phyloP scores from a whole-genome alignment of 257 asterid species.

The Misopates orontium region DNA sequence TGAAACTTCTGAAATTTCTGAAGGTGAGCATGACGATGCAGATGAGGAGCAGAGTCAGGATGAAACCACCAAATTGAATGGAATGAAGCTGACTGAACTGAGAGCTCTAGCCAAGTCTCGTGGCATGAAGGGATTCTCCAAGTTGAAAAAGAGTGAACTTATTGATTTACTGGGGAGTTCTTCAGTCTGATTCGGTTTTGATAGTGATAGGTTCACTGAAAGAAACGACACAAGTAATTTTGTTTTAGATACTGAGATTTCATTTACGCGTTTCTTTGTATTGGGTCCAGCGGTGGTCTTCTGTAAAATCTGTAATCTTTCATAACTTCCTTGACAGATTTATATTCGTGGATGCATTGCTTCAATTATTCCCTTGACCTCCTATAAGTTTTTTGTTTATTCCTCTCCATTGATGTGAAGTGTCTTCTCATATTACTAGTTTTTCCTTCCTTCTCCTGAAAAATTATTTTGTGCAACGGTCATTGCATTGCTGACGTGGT shows the following conservation, averaged over 20 bases:
- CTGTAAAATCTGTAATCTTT: too few relatives aligned
- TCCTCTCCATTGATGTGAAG: too few relatives aligned
- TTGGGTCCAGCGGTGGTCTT: too few relatives aligned
- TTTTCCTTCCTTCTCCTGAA: too few relatives aligned
- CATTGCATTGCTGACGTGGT: too few relatives aligned
- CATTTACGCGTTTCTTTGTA: background rate
- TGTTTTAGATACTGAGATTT: background rate
- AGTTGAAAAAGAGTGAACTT: conserved; percentile 64
- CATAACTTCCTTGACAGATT: too few relatives aligned
- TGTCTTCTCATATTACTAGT: too few relatives aligned
- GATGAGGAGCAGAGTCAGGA: conserved; percentile 30
- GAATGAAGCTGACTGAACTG: conserved; percentile 61
- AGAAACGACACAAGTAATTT: background rate
- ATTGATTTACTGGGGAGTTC: conserved; percentile 38
- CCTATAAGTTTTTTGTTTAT: too few relatives aligned
- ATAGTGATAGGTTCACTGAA: conserved; percentile 2
- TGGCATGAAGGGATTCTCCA: conserved; percentile 69
- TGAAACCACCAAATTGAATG: conserved; percentile 32
- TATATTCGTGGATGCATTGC: too few relatives aligned
- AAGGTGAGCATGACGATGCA: conserved; percentile 31
- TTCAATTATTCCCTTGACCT: too few relatives aligned
- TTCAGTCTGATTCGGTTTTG: background rate
- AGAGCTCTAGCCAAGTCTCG: conserved; percentile 70
- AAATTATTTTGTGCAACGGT: too few relatives aligned
- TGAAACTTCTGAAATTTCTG: conserved; percentile 36